Base-by-base conservation (phyloP, 2,329 filamentous ascomycete species). In the Aspergillus sp. region DNA sequence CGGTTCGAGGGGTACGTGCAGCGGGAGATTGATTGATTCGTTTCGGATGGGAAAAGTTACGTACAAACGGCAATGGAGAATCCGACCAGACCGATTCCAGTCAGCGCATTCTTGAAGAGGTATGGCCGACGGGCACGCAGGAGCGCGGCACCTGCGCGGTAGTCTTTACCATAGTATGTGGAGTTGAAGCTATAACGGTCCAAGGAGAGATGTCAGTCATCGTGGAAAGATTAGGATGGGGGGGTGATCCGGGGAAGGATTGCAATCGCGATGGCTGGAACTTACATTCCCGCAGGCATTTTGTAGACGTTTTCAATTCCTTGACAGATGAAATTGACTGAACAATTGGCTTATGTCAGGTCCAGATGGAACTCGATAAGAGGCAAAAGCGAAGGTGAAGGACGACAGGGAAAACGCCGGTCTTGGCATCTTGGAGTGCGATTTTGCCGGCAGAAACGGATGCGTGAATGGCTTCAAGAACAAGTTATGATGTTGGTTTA, bases 111-210 rank as follows among this genome's bases (percentile, higher is more conserved):
- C 74, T 87, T 94, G 68, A 96, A 72, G 33, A 98, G 78, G 67
- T 94, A 98, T 39, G 93, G 93, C 57, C 88, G 83, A 58, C 94
- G 84, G 44, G 93, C 91, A 62, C 93, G 88, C 65, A 96, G 85
- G 52, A 98, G 83, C 44, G 94, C 88, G 39, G 90, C 85, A 48
- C 88, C 87, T 69, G 94, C 90, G 53, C 86, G 84, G 72, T 87
- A 87, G 61, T 86, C 79, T 64, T 84, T 83, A 71, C 95, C 88
- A 76, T 97, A 98, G 78, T 98, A 98, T 53, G 88, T 90, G 29
- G 84, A 86, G 60, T 83, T 83, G 61, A 82, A 71, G 49, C 78
- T 81, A 48, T 36, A 50, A 39, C 12, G 34, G 11, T 39, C 11
- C 12, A 6, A 36, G 45, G 38, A 54, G 47, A 34, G 31, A 12